Conservation (phyloP, 139 green algal genomes). For the Chlorella sp. region DNA sequence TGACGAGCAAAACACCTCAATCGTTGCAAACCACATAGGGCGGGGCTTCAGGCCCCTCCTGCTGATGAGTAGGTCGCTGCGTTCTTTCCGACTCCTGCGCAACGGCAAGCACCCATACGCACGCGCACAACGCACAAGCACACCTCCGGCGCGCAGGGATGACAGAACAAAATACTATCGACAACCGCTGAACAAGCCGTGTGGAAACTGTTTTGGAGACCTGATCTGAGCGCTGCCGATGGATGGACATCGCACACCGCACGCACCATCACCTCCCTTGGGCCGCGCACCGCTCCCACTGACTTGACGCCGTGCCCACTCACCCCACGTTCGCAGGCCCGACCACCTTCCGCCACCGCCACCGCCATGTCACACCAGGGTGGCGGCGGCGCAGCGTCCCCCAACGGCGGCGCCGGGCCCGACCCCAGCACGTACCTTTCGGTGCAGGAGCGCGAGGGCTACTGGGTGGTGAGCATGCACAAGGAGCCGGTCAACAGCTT, state of each 20-base stretch:
- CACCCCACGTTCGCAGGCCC: not conserved
- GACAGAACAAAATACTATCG: conserved; percentile 51
- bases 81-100: conserved; percentile 49
- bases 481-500: conserved; percentile 38
- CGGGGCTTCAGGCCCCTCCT: not conserved
- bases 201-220: conserved; percentile 43
- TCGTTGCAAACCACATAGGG: conserved; percentile 2
- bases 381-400: no score
- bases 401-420: no score
- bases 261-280: not conserved
- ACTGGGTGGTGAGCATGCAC: conserved; percentile 18
- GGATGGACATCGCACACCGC: not conserved
- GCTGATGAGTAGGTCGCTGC: conserved; percentile 29
- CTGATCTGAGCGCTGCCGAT: conserved; percentile 38
- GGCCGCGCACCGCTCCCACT: not conserved
- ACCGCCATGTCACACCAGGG: not conserved
- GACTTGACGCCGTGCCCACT: not conserved
- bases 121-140: conserved; percentile 21
- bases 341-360: not conserved
- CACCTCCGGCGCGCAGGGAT: conserved; percentile 2
- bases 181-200: conserved; percentile 33
- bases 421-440: not conserved
- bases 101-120: not conserved
- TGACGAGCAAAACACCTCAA: conserved; percentile 15
- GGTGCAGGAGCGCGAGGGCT: not conserved